phyloP scores from a whole-genome alignment of 2,329 filamentous ascomycete genomes.

The Ilyonectria mors-panacis region DNA sequence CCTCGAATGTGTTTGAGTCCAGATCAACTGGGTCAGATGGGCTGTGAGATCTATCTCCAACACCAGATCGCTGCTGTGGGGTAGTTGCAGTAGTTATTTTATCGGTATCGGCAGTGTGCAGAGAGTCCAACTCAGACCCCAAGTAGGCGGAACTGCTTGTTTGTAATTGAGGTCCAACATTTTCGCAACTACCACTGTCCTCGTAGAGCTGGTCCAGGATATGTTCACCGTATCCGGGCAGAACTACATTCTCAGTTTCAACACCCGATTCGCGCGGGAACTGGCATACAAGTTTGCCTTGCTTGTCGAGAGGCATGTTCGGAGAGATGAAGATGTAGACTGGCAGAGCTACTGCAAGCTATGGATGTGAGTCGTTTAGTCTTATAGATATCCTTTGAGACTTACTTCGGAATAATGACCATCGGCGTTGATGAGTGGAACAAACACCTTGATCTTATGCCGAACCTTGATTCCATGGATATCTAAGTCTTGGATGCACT shows the following conservation, averaged over 20 bases:
- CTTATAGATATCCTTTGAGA: rapidly evolving
- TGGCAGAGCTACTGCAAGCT: constrained; percentile 89
- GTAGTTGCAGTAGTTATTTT: not conserved
- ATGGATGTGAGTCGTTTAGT: not conserved
- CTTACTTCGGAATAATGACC: constrained; percentile 90
- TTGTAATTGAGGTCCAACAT: constrained; percentile 75
- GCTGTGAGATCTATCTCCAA: constrained; percentile 60
- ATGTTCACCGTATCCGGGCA: constrained; percentile 92
- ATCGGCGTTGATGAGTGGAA: constrained; percentile 93
- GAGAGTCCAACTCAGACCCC: constrained; percentile 57
- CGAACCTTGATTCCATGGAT: constrained; percentile 89
- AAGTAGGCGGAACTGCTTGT: constrained; percentile 81
- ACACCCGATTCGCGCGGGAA: constrained; percentile 62
- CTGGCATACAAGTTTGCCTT: constrained; percentile 81
- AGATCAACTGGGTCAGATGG: constrained; percentile 67
- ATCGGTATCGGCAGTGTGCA: constrained; percentile 64
- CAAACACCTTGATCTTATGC: constrained; percentile 91
- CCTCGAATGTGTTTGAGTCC: constrained; percentile 72
- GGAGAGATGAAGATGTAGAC: constrained; percentile 95
- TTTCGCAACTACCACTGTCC: constrained; percentile 86
- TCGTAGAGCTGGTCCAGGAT: constrained; percentile 92
- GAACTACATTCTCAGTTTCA: constrained; percentile 76
- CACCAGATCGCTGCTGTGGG: not conserved
- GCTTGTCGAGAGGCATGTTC: constrained; percentile 87
- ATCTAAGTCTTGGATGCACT: constrained; percentile 90